A percentile compares a stretch with the other conserved stretches of the same genome.
phyloP scores from a whole-genome alignment of 306 rosid genomes.

The Fagus crenata region DNA sequence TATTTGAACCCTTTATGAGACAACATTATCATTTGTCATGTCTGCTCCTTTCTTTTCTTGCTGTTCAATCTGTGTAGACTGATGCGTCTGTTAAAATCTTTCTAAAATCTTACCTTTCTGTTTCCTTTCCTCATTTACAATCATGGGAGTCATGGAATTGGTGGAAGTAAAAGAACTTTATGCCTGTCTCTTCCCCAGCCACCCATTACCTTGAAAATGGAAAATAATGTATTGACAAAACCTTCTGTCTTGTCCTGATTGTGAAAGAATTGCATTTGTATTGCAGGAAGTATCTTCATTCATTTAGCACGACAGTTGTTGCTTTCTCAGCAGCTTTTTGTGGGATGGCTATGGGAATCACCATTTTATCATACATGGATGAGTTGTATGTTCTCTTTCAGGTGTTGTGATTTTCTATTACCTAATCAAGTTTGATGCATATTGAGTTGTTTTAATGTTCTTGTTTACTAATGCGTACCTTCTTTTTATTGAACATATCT shows the following conservation, averaged over 20 bases:
- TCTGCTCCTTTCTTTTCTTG: neutral
- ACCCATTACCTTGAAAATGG: slow-evolving; percentile 6
- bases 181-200: neutral
- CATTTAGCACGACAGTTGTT: slow-evolving; percentile 55
- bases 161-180: neutral
- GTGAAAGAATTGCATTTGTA: slow-evolving; percentile 31
- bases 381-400: slow-evolving; percentile 64
- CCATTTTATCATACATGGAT: slow-evolving; percentile 63
- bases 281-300: slow-evolving; percentile 68
- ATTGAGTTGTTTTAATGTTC: slow-evolving; percentile 10
- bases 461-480: slow-evolving; percentile 3
- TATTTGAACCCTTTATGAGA: neutral
- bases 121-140: neutral
- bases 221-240: slow-evolving; percentile 23
- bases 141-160: neutral
- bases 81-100: neutral
- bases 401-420: slow-evolving; percentile 43
- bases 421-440: slow-evolving; percentile 21
- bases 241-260: slow-evolving; percentile 36
- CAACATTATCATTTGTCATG: neutral
- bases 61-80: neutral
- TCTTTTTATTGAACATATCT: neutral
- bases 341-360: slow-evolving; percentile 59
- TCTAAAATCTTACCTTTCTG: neutral
- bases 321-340: slow-evolving; percentile 58